A percentile compares a stretch with the other conserved stretches of the same genome.
Conservation (phyloP, 306 rosid species). For the Quercus rubra region DNA sequence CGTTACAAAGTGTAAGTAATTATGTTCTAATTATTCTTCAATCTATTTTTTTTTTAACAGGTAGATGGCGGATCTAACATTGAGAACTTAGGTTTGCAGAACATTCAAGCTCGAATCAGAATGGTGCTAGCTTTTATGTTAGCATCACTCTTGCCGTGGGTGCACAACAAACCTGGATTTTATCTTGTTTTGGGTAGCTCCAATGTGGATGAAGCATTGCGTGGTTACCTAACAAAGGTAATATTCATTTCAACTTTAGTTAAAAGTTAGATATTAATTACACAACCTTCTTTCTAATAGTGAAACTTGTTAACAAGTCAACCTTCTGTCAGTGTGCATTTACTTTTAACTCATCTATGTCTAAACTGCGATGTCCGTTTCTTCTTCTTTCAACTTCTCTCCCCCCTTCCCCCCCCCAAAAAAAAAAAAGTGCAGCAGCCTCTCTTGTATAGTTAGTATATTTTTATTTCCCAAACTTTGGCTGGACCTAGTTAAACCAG, state of each 20-base stretch:
- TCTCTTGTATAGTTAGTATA: no score
- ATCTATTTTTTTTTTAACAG: conserved; percentile 41
- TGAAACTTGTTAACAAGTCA: neutral
- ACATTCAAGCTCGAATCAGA: conserved; percentile 92
- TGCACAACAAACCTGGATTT: conserved; percentile 81
- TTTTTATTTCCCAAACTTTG: no score
- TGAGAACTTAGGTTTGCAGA: conserved; percentile 85
- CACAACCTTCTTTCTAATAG: neutral
- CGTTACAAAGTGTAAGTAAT: neutral
- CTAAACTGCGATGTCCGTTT: neutral
- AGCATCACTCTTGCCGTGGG: conserved; percentile 98
- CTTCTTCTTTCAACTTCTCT: neutral
- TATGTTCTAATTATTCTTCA: neutral
- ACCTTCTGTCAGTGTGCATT: neutral
- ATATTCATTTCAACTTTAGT: neutral
- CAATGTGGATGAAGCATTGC: conserved; percentile 91
- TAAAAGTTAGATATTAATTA: neutral
- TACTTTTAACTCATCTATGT: neutral
- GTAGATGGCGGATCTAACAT: conserved; percentile 88
- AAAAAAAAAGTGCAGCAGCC: no score
- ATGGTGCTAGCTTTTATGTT: conserved; percentile 98
- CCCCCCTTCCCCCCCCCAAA: fast-evolving
- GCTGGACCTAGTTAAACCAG: no score
- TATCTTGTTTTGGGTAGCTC: conserved; percentile 94
- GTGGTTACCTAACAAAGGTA: conserved; percentile 94